Base-by-base conservation (phyloP, 495 filamentous ascomycete species). In the Neurospora sp. region DNA sequence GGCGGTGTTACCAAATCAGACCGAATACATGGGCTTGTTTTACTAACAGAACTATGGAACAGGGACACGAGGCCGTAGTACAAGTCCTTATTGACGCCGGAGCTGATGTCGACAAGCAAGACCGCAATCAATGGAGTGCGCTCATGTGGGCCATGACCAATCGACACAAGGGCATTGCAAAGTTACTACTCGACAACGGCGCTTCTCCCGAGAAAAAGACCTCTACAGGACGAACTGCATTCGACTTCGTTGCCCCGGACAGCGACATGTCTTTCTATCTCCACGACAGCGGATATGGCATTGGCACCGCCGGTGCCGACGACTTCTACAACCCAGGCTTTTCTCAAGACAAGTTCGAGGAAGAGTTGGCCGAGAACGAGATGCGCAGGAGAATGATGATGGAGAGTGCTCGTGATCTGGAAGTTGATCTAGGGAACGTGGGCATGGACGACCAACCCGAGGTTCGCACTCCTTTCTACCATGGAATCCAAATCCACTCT, bases 81-180 rank as follows among this genome's bases (percentile, higher is more conserved):
- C 85, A 90, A 65, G 90, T 91, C 40, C 89, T 99, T 42, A 85
- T 99, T 40, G 88, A 93, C 69, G 92, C 92, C 8, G 93, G 96
- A 5, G 96, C 93, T n/a, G 88, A 93, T 74, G 93, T 98, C 38
- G 93, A 99, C 81, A 89, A 91, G 78, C 96, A 98, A 82, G 96
- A 99, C 79, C 90, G 91, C 69, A 97, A 98, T 79, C 90, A 95
- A 74, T 99, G 96, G 96, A 99, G 93, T 79, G 91, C 96, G 20
- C 84, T 99, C 76, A 99, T 98, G 96, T 99, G 96, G 96, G 96
- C 96, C 40, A 98, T 98, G 93, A 98, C 96, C 45, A 99, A 98
- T 79, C 86, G 94, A 74, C 96, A 99, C 80, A 98, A 98, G 81
- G 90, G 89, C 39, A 98, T 99, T 76, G 93, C 93, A 31, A 98